Evolutionary conservation across 1,284 basidiomycete species (phyloP).

Genomic region (Tranzscheliella williamsii): DNA sequence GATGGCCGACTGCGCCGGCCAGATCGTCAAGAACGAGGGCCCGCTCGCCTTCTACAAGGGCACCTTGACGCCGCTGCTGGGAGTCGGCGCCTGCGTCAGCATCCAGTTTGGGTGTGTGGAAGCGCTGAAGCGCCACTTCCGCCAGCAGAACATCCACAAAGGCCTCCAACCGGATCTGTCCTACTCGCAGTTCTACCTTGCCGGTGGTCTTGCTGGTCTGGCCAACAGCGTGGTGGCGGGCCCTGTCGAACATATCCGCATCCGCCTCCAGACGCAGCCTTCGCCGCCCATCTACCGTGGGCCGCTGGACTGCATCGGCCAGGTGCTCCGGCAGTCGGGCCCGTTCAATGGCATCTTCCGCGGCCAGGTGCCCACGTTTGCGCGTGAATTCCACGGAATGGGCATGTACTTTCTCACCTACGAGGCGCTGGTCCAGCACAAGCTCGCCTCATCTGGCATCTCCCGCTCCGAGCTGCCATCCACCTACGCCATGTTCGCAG

Average conservation of each 20-base stretch:
- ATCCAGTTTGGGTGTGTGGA: constrained; percentile 95
- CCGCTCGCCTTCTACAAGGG: constrained; percentile 98
- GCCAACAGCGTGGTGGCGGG: constrained; percentile 91
- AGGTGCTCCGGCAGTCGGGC: constrained; percentile 5
- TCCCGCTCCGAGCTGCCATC: constrained; percentile 39
- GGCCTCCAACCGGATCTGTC: constrained; percentile 63
- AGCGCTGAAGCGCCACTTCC: constrained; percentile 82
- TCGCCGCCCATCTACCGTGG: constrained; percentile 59
- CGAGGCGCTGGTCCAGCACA: constrained; percentile 85
- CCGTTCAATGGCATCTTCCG: constrained; percentile 74
- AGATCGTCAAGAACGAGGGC: constrained; percentile 87
- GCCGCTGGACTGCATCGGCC: constrained; percentile 50
- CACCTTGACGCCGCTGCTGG: constrained; percentile 86
- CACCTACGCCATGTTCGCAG: constrained; percentile 50
- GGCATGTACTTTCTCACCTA: constrained; percentile 76
- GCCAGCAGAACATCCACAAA: constrained; percentile 26
- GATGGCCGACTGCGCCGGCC: constrained; percentile 83
- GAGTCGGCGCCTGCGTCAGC: constrained; percentile 91
- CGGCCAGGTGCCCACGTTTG: constrained; percentile 85
- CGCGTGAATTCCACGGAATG: constrained; percentile 71
- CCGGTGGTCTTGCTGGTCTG: constrained; percentile 82
- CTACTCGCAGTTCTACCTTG: constrained; percentile 72
- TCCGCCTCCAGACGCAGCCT: constrained; percentile 68
- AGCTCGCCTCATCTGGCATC: constrained; percentile 64
- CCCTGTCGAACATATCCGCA: constrained; percentile 96